Percentiles rank a stretch among this genome's conserved stretches.
These are phyloP conservation scores for Hericium alpestre DNA, from an alignment of 768 basidiomycete genomes.

Conservation along the genomic window DNA sequence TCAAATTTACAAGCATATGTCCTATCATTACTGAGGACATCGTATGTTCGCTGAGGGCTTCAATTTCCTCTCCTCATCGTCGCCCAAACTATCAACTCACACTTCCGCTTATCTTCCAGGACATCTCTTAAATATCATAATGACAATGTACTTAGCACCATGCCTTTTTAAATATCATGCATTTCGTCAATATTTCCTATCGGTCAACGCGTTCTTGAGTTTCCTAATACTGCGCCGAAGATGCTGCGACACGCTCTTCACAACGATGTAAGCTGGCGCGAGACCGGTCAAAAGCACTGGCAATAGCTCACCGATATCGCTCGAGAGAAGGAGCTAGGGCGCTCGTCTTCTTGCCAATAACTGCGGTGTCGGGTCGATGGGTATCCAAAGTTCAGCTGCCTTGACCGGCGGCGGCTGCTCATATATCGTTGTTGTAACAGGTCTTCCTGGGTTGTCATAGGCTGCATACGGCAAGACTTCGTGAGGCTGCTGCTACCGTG, in stretches of 20 bases:
- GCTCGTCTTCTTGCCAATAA: neutral
- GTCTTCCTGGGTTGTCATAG: constrained; percentile 13
- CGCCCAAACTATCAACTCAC: no score
- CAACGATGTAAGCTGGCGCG: no score
- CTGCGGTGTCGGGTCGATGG: neutral
- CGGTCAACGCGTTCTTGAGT: no score
- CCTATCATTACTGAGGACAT: constrained; percentile 14
- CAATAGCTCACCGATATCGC: constrained; percentile 1
- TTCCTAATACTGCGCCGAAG: no score
- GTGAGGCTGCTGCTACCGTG: neutral
- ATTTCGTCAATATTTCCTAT: no score
- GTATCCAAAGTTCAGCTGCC: constrained; percentile 8
- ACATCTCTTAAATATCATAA: no score
- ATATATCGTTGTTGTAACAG: constrained; percentile 12
- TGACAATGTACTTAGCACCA: no score
- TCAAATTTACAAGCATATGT: constrained; percentile 16
- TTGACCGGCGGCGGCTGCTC: constrained; percentile 5
- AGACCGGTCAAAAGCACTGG: no score
- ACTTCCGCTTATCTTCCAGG: no score
- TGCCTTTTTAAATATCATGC: no score
- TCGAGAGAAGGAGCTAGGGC: neutral
- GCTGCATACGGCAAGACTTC: constrained; percentile 1
- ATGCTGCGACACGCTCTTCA: no score
- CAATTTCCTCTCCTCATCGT: neutral
- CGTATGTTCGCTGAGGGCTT: constrained; percentile 16